Conservation (phyloP, 1,139 yeast species). For the Nematodospora anomalae region DNA sequence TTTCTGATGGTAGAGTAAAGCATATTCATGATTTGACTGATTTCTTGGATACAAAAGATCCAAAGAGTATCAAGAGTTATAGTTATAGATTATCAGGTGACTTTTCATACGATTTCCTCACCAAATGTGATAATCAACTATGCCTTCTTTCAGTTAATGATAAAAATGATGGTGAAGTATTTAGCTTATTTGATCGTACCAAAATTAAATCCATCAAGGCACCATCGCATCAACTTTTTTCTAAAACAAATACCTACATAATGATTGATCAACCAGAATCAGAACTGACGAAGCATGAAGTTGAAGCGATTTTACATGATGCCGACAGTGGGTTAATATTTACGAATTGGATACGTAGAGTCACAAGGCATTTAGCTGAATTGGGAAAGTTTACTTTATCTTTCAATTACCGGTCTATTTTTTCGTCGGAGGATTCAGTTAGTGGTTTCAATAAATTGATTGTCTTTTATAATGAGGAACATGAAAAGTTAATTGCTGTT, state of each 20-base stretch:
- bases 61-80: constrained; percentile 16
- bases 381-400: constrained; percentile 30
- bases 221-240: constrained; percentile 11
- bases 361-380: constrained; percentile 35
- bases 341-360: constrained; percentile 31
- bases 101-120: constrained; percentile 14
- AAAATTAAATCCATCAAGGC: constrained; percentile 10
- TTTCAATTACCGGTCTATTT: constrained; percentile 6
- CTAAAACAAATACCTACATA: constrained; percentile 12
- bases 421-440: constrained; percentile 6
- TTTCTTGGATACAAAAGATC: constrained; percentile 23
- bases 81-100: constrained; percentile 12
- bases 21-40: constrained; percentile 32
- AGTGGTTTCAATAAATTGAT: constrained; percentile 38
- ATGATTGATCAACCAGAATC: constrained; percentile 34
- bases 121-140: constrained; percentile 11
- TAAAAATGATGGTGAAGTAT: constrained; percentile 13
- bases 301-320: constrained; percentile 34
- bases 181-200: constrained; percentile 15
- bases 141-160: constrained; percentile 11
- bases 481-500: constrained; percentile 28
- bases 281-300: constrained; percentile 26
- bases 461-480: constrained; percentile 27
- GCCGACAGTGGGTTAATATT: constrained; percentile 24
- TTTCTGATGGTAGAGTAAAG: constrained; percentile 11